Evolutionary conservation across 352 stramenopile species (phyloP), one percentile per base, ranked within the genome.

Genomic region (Pythium chondricola): DNA sequence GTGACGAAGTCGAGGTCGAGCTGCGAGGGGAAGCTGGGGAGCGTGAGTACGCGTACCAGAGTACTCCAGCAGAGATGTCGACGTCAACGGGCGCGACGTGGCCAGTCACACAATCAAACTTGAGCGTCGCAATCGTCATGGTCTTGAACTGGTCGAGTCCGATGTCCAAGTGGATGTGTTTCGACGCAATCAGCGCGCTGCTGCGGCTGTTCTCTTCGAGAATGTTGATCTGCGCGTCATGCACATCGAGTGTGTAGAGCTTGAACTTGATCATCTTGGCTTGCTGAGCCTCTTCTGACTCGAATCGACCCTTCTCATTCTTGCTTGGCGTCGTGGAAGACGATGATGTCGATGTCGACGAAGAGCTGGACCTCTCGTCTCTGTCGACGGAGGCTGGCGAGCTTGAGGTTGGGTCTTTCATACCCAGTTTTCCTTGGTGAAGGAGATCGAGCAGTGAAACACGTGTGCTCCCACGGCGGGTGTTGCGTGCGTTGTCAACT

Each of bases 171-270:
- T 90, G 81, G 32, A 92, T 88, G 25, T 84, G 81, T 22, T 84
- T 79, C 1, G 81, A 84, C 8, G 78, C 81, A 9, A 87, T 54
- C 32, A 92, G 47, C 25, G 86, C 69, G 30, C 69, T 88, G 47
- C 78, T 90, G 39, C 71, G 65, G 17, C 57, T 85, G 1, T 52
- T 67, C 29, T 87, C 76, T 44, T 92, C 81, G 0, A 74, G 67
- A 16, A 88, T 70, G 42, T 88, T 89, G 56, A 92, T 90, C 41
- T 92, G 81, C 0, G 66, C 70, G 35, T 92, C 76, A 44, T 88
- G 73, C 21, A 89, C 65, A 47, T 88, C 76, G 4, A 89, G 48
- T 1, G 77, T 92, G 56, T 88, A 92, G 16, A 72, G 61, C 43
- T 92, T 92, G 55, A 74, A 48, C 9, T 63, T 60, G 41, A 92